Conservation (phyloP, 2,329 filamentous ascomycete genomes). For the Shiraia bambusicola region DNA sequence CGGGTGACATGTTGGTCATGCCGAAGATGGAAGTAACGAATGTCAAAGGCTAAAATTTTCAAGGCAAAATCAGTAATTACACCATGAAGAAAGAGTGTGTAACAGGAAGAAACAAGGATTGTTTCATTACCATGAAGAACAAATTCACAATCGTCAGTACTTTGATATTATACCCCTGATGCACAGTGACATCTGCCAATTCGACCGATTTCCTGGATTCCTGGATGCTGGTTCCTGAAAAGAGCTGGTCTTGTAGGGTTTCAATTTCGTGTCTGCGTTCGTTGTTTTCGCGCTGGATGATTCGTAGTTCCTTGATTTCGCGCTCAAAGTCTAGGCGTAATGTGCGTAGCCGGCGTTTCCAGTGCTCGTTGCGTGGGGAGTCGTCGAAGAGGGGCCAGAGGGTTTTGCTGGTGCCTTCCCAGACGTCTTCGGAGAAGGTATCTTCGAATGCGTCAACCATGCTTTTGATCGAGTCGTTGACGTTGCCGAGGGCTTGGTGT, state of each 20-base stretch:
- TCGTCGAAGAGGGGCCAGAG: constrained; percentile 58
- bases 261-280: constrained; percentile 57
- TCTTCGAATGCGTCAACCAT: constrained; percentile 60
- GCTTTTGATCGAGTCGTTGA: constrained; percentile 61
- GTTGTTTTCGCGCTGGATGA: constrained; percentile 55
- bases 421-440: constrained; percentile 61
- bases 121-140: constrained; percentile 56
- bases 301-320: constrained; percentile 53
- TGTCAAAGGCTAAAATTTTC: constrained; percentile 55
- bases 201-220: constrained; percentile 63
- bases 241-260: constrained; percentile 62
- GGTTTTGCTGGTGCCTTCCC: constrained; percentile 57
- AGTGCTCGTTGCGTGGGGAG: constrained; percentile 50
- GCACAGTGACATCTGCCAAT: constrained; percentile 52
- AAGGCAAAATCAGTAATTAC: no score
- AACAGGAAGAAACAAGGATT: no score
- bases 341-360: constrained; percentile 51
- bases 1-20: constrained; percentile 49
- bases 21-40: constrained; percentile 64
- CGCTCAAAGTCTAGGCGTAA: constrained; percentile 54
- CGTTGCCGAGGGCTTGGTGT: constrained; percentile 61
- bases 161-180: constrained; percentile 64
- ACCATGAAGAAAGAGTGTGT: no score
- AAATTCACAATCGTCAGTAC: constrained; percentile 60
- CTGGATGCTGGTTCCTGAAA: constrained; percentile 63